These are phyloP conservation scores for Penicillium brevicompactum DNA, from an alignment of 2,329 filamentous ascomycete species.

Conservation along the genomic window DNA sequence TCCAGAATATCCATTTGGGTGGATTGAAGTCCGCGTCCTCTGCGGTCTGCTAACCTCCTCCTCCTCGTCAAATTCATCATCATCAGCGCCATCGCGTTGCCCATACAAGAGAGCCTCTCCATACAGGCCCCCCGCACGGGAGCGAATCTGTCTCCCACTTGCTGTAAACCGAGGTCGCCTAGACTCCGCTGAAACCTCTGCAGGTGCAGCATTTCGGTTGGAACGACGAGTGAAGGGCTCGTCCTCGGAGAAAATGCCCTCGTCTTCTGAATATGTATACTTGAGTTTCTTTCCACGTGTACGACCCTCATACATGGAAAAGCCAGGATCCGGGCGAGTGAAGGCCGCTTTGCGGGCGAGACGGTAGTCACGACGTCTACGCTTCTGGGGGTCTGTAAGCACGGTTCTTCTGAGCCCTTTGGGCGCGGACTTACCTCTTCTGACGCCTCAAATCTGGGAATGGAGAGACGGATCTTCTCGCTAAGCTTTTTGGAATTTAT, in stretches of 20 bases:
- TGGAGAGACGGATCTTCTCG: conserved; percentile 73
- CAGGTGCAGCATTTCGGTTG: conserved; percentile 66
- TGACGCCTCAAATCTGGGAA: conserved; percentile 88
- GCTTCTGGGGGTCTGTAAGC: conserved; percentile 64
- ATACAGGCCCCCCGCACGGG: conserved; percentile 56
- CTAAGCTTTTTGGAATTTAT: conserved; percentile 78
- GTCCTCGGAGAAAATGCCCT: conserved; percentile 67
- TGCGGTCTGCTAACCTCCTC: conserved; percentile 42
- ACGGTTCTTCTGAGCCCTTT: conserved; percentile 2
- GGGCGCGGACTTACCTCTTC: conserved; percentile 69
- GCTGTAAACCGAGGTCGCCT: conserved; percentile 70
- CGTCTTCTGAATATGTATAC: conserved; percentile 93
- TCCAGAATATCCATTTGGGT: conserved; percentile 46
- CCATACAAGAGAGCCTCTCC: conserved; percentile 60
- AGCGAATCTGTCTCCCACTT: conserved; percentile 78
- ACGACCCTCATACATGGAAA: conserved; percentile 92
- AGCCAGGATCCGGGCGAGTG: conserved; percentile 81
- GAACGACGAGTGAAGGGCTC: conserved; percentile 66
- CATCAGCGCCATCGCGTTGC: conserved; percentile 49
- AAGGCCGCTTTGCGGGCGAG: conserved; percentile 84
- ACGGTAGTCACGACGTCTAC: conserved; percentile 88
- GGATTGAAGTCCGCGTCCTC: conserved; percentile 35
- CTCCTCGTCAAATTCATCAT: conserved; percentile 39
- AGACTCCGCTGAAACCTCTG: conserved; percentile 71
- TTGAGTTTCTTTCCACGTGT: conserved; percentile 95